A percentile compares a stretch with the other conserved stretches of the same genome.
Conservation (phyloP, 345 rosid genomes). For the Gossypium sturtianum region DNA sequence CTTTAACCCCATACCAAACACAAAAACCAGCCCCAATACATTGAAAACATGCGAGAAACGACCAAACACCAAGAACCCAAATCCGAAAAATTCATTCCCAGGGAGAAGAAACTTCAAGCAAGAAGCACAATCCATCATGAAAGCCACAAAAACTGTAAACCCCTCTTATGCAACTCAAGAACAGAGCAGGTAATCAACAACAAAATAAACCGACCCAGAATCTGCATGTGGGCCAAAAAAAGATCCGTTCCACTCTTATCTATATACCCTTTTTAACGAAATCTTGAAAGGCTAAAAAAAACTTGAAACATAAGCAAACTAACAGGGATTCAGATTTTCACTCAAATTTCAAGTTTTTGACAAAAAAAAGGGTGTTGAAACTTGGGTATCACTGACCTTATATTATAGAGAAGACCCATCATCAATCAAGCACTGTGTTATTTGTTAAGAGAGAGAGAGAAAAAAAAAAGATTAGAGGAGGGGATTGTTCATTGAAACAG, state of each 20-base stretch:
- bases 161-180: constrained; percentile 25
- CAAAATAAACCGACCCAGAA: constrained; percentile 22
- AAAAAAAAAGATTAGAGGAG: neutral
- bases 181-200: constrained; percentile 28
- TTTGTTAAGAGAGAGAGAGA: neutral
- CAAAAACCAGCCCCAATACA: constrained; percentile 13
- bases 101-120: constrained; percentile 7
- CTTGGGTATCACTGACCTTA: constrained; percentile 5
- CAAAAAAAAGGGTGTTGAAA: neutral
- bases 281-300: constrained; percentile 4
- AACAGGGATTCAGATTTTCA: neutral
- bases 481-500: neutral
- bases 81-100: constrained; percentile 5
- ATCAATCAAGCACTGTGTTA: neutral
- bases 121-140: constrained; percentile 9
- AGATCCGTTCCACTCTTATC: neutral
- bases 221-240: constrained; percentile 22
- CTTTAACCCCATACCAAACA: constrained; percentile 11
- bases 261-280: neutral
- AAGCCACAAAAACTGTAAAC: constrained; percentile 10
- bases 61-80: constrained; percentile 3
- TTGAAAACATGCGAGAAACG: constrained; percentile 5
- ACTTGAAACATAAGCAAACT: constrained; percentile 6
- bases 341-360: neutral
- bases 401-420: neutral